Conservation (phyloP, 208 protist species). For the Herpetomonas tarakana region DNA sequence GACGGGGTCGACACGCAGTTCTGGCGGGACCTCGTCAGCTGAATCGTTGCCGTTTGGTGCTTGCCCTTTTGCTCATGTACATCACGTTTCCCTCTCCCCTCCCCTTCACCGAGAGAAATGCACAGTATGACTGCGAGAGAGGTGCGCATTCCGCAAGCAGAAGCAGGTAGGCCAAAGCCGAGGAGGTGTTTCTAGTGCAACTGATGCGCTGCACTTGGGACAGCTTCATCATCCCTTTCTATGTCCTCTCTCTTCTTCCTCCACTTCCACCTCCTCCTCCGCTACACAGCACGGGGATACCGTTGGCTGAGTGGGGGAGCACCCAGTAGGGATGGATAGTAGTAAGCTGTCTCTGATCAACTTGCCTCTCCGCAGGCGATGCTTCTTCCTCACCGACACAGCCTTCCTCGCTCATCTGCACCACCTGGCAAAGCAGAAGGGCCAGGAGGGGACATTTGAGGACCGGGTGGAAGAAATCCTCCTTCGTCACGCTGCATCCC, state of each 20-base stretch:
- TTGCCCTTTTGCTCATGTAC: neutral
- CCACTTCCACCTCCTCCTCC: neutral
- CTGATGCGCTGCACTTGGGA: no score
- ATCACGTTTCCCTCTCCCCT: neutral
- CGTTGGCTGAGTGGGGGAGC: neutral
- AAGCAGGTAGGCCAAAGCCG: no score
- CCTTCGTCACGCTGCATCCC: neutral
- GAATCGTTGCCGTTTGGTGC: neutral
- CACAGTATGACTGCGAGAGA: neutral
- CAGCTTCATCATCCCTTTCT: no score
- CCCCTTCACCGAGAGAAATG: constrained; percentile 7
- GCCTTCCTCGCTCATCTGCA: constrained; percentile 20
- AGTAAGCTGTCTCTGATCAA: constrained; percentile 16
- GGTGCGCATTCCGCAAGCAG: neutral
- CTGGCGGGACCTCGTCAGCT: constrained; percentile 34
- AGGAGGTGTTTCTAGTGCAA: no score
- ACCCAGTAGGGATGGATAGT: constrained; percentile 11
- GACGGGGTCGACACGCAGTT: constrained; percentile 17
- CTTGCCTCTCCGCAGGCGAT: constrained; percentile 57
- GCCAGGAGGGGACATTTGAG: constrained; percentile 1
- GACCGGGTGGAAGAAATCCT: neutral
- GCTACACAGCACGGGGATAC: neutral
- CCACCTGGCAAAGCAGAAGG: neutral
- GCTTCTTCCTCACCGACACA: constrained; percentile 62
- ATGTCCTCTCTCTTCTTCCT: no score